phyloP scores from a whole-genome alignment of 2,329 filamentous ascomycete genomes.

The Ceratocystis cacaofunesta region DNA sequence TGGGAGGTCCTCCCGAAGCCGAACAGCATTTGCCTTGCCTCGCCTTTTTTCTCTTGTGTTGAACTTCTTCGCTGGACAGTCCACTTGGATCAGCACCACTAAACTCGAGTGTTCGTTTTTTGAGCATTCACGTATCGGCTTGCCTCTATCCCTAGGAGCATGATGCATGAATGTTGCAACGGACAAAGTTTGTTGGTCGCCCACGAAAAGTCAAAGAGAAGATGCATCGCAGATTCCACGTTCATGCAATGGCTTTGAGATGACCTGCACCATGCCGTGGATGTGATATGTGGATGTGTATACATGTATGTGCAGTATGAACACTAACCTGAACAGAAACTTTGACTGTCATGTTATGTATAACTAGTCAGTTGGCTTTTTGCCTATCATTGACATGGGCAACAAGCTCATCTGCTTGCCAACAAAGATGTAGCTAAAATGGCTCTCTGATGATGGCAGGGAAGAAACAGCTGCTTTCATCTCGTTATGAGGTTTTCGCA shows the following conservation, averaged over 20 bases:
- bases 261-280: constrained; percentile 16
- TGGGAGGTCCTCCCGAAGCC: constrained; percentile 61
- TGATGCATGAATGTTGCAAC: neutral
- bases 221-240: constrained; percentile 1
- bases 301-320: neutral
- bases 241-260: constrained; percentile 16
- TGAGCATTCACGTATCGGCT: neutral
- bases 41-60: constrained; percentile 7
- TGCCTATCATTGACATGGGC: too few relatives aligned
- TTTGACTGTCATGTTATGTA: too few relatives aligned
- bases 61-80: neutral
- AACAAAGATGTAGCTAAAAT: neutral
- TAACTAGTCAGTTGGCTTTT: too few relatives aligned
- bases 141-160: neutral
- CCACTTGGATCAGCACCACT: neutral
- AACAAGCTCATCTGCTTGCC: too few relatives aligned
- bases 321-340: neutral
- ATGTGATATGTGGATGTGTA: constrained; percentile 8
- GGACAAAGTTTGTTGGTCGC: neutral
- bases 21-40: constrained; percentile 1
- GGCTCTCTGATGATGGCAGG: neutral
- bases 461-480: neutral
- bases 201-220: neutral
- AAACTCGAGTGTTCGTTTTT: neutral
- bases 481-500: too few relatives aligned